These are phyloP conservation scores for Blastobotrys malaysiensis DNA, from an alignment of 1,139 yeast species.

Conservation along the genomic window DNA sequence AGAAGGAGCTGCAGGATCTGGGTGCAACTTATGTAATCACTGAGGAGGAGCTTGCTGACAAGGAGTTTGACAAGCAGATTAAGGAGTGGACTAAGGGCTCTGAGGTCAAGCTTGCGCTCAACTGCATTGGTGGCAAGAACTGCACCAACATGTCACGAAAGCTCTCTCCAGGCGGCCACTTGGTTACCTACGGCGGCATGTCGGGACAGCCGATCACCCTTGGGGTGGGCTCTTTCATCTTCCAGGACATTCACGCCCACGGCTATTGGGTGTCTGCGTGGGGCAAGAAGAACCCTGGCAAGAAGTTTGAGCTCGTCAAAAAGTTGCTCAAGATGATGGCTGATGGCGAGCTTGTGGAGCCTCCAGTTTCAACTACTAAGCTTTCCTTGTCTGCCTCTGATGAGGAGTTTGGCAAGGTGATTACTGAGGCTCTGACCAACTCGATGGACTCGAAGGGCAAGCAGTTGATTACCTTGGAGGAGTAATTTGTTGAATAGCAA, in stretches of 20 bases:
- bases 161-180: constrained; percentile 57
- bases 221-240: constrained; percentile 85
- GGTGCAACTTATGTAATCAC: constrained; percentile 93
- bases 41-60: constrained; percentile 72
- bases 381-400: constrained; percentile 42
- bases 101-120: constrained; percentile 68
- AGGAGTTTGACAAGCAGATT: constrained; percentile 55
- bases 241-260: constrained; percentile 75
- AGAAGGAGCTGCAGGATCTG: constrained; percentile 48
- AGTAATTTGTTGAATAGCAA: too few relatives aligned
- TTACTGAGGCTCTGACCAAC: constrained; percentile 48
- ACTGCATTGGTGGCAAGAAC: constrained; percentile 90
- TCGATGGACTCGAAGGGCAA: constrained; percentile 39
- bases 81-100: constrained; percentile 52
- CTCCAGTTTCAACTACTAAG: constrained; percentile 47
- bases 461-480: constrained; percentile 28
- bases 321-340: constrained; percentile 52
- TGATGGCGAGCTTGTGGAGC: constrained; percentile 54
- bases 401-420: constrained; percentile 47
- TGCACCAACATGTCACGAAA: constrained; percentile 79
- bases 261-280: constrained; percentile 94
- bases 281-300: constrained; percentile 56
- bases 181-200: constrained; percentile 97
- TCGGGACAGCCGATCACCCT: constrained; percentile 87
- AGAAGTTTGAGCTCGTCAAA: constrained; percentile 54